A percentile compares a stretch with the other conserved stretches of the same genome.
These are phyloP conservation scores for Paxillus involutus DNA, from an alignment of 768 basidiomycete species.

Conservation along the genomic window DNA sequence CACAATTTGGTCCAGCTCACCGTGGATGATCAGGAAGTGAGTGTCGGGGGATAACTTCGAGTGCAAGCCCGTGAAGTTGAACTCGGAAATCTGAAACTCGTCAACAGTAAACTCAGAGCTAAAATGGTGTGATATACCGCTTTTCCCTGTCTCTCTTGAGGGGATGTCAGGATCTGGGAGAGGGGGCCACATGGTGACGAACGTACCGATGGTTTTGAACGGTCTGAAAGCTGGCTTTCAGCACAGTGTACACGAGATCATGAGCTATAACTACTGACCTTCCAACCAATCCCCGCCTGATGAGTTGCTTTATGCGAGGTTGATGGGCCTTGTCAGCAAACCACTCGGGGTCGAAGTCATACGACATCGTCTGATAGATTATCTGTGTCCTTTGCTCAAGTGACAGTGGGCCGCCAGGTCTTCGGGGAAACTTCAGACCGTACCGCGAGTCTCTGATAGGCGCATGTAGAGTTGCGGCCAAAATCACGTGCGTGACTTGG, in stretches of 20 bases:
- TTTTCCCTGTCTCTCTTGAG: slow-evolving; percentile 22
- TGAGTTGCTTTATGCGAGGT: slow-evolving; percentile 24
- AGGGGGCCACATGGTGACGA: background rate
- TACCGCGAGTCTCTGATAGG: slow-evolving; percentile 31
- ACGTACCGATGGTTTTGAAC: slow-evolving; percentile 30
- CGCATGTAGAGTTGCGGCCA: slow-evolving; percentile 33
- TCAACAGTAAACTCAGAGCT: background rate
- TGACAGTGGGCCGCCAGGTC: slow-evolving; percentile 17
- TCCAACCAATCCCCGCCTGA: slow-evolving; percentile 23
- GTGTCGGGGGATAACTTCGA: slow-evolving; percentile 30
- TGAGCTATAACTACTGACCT: slow-evolving; percentile 9
- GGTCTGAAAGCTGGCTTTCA: slow-evolving; percentile 20
- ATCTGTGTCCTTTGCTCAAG: slow-evolving; percentile 32
- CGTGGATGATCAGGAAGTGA: slow-evolving; percentile 41
- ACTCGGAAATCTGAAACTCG: slow-evolving; percentile 3
- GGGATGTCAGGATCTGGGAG: background rate
- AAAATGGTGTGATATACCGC: slow-evolving; percentile 26
- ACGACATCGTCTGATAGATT: slow-evolving; percentile 28
- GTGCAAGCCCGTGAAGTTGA: slow-evolving; percentile 34
- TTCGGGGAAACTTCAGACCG: slow-evolving; percentile 26
- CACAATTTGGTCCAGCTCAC: slow-evolving; percentile 38
- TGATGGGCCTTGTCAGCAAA: slow-evolving; percentile 29
- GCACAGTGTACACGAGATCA: no score
- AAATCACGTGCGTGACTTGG: slow-evolving; percentile 40
- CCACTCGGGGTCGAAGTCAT: slow-evolving; percentile 37